These are phyloP conservation scores for Penicillium dipodomyicola DNA, from an alignment of 495 filamentous ascomycete species.

Conservation along the genomic window DNA sequence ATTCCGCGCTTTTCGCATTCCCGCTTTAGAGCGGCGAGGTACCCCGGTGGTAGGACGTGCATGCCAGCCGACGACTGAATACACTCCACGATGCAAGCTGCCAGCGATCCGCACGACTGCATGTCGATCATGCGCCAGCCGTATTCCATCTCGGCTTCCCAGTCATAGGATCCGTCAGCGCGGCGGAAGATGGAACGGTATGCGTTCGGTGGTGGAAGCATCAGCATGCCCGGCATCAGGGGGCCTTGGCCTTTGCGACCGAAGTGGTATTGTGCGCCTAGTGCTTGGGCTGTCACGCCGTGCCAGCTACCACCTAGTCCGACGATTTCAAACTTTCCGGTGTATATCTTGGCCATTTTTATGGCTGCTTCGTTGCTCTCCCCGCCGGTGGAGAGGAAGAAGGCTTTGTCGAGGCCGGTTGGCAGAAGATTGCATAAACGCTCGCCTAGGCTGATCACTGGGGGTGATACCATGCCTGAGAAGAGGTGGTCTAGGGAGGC, in stretches of 20 bases:
- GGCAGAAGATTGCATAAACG: conserved; percentile 41
- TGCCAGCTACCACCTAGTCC: conserved; percentile 49
- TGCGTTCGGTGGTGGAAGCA: conserved; percentile 52
- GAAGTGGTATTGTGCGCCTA: conserved; percentile 40
- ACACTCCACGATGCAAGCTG: conserved; percentile 54
- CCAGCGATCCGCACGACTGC: conserved; percentile 52
- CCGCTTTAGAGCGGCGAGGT: conserved; percentile 42
- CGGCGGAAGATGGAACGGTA: conserved; percentile 53
- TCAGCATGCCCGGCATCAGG: conserved; percentile 35
- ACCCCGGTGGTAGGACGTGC: conserved; percentile 44
- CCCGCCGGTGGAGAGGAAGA: conserved; percentile 49
- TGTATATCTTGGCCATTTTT: conserved; percentile 52
- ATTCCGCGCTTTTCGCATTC: conserved; percentile 51
- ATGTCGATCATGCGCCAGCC: conserved; percentile 52
- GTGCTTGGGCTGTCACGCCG: conserved; percentile 42
- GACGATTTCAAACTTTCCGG: conserved; percentile 53
- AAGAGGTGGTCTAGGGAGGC: conserved; percentile 49
- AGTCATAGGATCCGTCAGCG: conserved; percentile 54
- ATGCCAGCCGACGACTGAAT: conserved; percentile 53
- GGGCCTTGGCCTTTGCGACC: conserved; percentile 40
- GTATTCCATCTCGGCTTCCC: conserved; percentile 55
- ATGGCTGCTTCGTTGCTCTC: conserved; percentile 52
- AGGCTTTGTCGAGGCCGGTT: conserved; percentile 43
- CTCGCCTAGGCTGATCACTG: conserved; percentile 43
- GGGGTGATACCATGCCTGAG: conserved; percentile 48